Conservation (phyloP, 2,329 filamentous ascomycete genomes). For the Venturiaceae sp. region DNA sequence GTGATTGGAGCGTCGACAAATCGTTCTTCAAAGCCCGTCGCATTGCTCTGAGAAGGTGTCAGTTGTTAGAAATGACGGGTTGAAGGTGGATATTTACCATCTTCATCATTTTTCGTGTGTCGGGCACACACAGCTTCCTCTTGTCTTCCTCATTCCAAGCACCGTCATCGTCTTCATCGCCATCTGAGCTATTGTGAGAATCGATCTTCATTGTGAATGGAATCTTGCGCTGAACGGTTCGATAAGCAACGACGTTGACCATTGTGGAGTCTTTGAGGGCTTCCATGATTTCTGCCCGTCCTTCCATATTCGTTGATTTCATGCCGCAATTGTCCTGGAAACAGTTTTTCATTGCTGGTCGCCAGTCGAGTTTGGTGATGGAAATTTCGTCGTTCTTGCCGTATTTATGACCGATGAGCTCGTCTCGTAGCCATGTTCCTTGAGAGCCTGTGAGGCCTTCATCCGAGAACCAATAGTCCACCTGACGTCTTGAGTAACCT, state of each 20-base stretch:
- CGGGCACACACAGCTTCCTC: not conserved
- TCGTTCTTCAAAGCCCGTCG: slow-evolving; percentile 51
- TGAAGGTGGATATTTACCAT: not conserved
- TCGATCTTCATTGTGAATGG: no score
- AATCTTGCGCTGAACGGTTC: slow-evolving; percentile 31
- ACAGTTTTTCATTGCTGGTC: no score
- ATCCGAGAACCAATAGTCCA: slow-evolving; percentile 42
- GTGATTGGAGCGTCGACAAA: slow-evolving; percentile 74
- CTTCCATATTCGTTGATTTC: not conserved
- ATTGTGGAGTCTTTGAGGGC: slow-evolving; percentile 31
- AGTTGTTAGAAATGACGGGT: slow-evolving; percentile 3
- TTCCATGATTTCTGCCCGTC: slow-evolving; percentile 23
- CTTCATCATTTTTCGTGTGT: no score
- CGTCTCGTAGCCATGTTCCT: not conserved
- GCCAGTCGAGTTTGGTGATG: no score
- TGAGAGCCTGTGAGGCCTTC: slow-evolving; percentile 12
- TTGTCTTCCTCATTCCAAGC: not conserved
- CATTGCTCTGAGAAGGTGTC: slow-evolving; percentile 16
- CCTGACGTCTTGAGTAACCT: slow-evolving; percentile 17
- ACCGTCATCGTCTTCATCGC: not conserved
- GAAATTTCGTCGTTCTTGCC: not conserved
- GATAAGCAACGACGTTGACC: slow-evolving; percentile 31
- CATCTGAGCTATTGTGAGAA: no score
- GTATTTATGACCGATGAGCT: not conserved
- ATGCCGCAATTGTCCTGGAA: not conserved